A percentile compares a stretch with the other conserved stretches of the same genome.
These are phyloP conservation scores for Lachnum nothofagi DNA, from an alignment of 2,329 filamentous ascomycete species.

Conservation along the genomic window DNA sequence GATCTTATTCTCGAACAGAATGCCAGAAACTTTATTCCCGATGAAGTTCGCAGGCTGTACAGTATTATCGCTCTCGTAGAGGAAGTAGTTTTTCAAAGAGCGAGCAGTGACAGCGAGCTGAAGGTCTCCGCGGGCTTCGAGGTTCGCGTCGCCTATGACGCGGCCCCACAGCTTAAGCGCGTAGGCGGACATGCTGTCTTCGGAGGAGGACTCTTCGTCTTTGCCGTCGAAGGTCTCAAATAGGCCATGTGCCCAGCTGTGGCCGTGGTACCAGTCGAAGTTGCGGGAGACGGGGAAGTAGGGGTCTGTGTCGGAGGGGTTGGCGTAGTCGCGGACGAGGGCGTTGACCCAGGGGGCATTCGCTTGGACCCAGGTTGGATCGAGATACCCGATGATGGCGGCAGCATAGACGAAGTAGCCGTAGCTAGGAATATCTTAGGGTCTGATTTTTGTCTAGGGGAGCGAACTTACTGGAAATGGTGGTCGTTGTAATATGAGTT, in stretches of 20 bases:
- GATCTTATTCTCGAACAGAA: conserved; percentile 89
- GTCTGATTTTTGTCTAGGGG: not conserved
- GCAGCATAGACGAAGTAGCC: conserved; percentile 88
- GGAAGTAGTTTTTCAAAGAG: conserved; percentile 73
- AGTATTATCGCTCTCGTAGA: conserved; percentile 66
- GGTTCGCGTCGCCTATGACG: conserved; percentile 66
- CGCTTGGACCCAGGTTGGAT: conserved; percentile 64
- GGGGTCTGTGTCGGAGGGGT: conserved; percentile 64
- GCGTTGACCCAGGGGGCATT: conserved; percentile 80
- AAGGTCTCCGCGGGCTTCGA: conserved; percentile 73
- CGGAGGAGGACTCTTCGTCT: conserved; percentile 81
- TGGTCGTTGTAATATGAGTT: conserved; percentile 80
- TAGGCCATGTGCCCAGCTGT: conserved; percentile 85
- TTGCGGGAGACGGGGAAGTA: conserved; percentile 76
- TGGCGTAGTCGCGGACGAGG: conserved; percentile 77
- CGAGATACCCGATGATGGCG: conserved; percentile 74
- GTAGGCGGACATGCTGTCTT: conserved; percentile 79
- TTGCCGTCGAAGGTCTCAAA: conserved; percentile 69
- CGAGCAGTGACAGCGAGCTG: conserved; percentile 76
- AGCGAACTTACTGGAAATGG: conserved; percentile 51
- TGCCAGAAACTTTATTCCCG: conserved; percentile 67
- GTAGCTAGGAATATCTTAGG: conserved; percentile 39
- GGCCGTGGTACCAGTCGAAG: conserved; percentile 93
- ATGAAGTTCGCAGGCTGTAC: conserved; percentile 73
- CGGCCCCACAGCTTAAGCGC: conserved; percentile 92